Percentiles rank a stretch among this genome's conserved stretches.
Evolutionary conservation across 805 yeast species (phyloP).

Genomic region (Kazachstania africana): DNA sequence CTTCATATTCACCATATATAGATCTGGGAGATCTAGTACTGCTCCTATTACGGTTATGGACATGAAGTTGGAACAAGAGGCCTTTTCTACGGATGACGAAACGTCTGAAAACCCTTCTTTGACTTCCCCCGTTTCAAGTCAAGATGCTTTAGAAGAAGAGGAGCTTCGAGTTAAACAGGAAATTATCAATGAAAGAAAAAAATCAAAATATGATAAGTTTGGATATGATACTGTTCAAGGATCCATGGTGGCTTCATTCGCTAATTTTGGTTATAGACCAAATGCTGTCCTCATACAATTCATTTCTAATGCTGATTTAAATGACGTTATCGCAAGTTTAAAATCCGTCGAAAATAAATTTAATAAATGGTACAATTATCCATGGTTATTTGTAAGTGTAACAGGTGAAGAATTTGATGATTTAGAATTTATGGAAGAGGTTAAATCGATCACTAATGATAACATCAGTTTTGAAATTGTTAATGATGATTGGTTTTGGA

Average conservation of each 20-base stretch:
- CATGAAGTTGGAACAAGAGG: no score
- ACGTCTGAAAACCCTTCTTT: no score
- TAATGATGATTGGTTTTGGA: constrained; percentile 34
- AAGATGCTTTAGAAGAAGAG: no score
- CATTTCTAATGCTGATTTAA: constrained; percentile 54
- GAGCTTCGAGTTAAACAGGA: not conserved
- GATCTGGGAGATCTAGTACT: no score
- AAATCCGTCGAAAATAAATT: constrained; percentile 68
- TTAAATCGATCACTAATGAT: constrained; percentile 35
- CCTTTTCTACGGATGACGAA: no score
- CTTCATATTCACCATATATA: no score
- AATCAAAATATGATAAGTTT: constrained; percentile 1
- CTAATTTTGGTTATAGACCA: constrained; percentile 11
- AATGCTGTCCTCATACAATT: constrained; percentile 28
- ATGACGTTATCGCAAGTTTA: constrained; percentile 46
- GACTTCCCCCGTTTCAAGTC: no score
- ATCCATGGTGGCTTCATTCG: constrained; percentile 2
- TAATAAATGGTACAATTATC: constrained; percentile 63
- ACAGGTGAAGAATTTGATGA: constrained; percentile 63
- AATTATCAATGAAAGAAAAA: not conserved
- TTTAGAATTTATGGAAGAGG: constrained; percentile 44
- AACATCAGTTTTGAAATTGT: constrained; percentile 21
- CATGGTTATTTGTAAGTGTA: constrained; percentile 65
- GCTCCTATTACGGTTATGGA: no score
- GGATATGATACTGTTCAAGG: constrained; percentile 1